Evolutionary conservation across 2,329 filamentous ascomycete genomes (phyloP), one percentile per base, ranked within the genome.

Genomic region (Trichoderma sp.): DNA sequence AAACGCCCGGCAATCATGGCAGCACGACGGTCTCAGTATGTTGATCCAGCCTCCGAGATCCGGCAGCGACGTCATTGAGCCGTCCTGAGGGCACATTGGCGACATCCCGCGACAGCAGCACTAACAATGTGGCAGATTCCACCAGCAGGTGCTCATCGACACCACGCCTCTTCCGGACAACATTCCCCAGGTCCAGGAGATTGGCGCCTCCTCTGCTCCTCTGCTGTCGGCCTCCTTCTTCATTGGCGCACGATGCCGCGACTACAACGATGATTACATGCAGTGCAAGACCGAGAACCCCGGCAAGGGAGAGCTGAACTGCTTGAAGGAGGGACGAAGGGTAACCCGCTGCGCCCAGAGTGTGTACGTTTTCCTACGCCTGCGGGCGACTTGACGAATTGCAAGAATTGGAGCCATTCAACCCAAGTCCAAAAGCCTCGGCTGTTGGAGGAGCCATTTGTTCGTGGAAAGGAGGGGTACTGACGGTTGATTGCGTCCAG

Each of bases 231-330:
- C 95, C 35, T 89, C 93, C 63, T 99, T 92, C 87, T 99, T 98
- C 81, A 99, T 99, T 78, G 95, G 95, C 71, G 94, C 93, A 73
- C 90, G 94, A 78, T 99, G 95, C 89, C 91, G 88, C 79, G 85
- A 92, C 70, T 99, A 94, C 86, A 98, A 98, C 82, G 95, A 99
- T 85, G 95, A 99, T 83, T 99, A 91, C 84, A 99, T 99, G 94
- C 92, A 97, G 84, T 99, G 95, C 91, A 99, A 99, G 90, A 92
- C 88, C 74, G 93, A 97, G 83, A 90, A 93, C 76, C 90, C 92
- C 71, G 95, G 95, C 75, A 89, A 88, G 81, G 95, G 93, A 79
- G 95, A 99, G 85, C 81, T 96, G 71, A 92, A 97, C 74, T 99
- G 95, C 83, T 83, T 99, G 87, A 94, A 92, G 86, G 95, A 99